A percentile compares a stretch with the other conserved stretches of the same genome.
Evolutionary conservation across 371 early-diverging fungal genomes (phyloP).

Genomic region (Mycotypha africana): DNA sequence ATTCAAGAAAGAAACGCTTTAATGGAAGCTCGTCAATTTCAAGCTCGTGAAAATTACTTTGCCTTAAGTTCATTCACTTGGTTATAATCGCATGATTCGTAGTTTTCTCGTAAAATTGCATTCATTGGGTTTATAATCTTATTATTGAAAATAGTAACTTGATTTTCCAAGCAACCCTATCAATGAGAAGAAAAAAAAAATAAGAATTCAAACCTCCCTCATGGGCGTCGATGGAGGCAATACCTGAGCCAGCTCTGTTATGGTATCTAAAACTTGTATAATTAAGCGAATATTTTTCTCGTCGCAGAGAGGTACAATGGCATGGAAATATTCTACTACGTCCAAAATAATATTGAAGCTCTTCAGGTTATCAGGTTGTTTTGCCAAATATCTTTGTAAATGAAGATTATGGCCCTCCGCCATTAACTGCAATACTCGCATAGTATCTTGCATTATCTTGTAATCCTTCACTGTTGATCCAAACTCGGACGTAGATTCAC

Average conservation of each 20-base stretch:
- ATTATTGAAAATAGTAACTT: constrained; percentile 44
- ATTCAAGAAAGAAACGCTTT: neutral
- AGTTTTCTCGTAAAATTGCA: constrained; percentile 34
- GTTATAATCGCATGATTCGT: constrained; percentile 19
- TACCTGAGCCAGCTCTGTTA: constrained; percentile 53
- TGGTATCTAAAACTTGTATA: constrained; percentile 52
- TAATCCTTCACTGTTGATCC: constrained; percentile 30
- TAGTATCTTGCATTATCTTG: constrained; percentile 36
- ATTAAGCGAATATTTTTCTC: constrained; percentile 38
- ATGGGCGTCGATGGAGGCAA: neutral
- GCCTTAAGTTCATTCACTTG: constrained; percentile 40
- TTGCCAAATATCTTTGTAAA: constrained; percentile 46
- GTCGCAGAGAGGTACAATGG: constrained; percentile 41
- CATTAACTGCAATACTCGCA: constrained; percentile 50
- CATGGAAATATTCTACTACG: constrained; percentile 50
- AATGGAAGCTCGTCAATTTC: neutral
- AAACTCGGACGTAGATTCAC: constrained; percentile 20
- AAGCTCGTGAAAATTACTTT: neutral
- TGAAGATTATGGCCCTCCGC: constrained; percentile 53
- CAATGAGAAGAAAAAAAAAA: neutral
- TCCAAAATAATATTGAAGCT: constrained; percentile 51
- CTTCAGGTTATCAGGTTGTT: constrained; percentile 54
- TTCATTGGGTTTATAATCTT: constrained; percentile 52
- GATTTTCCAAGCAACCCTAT: constrained; percentile 31
- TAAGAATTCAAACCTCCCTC: no score